A percentile compares a stretch with the other conserved stretches of the same genome.
These are phyloP conservation scores for Colletotrichum phormii DNA, from an alignment of 2,329 filamentous ascomycete species.

Conservation along the genomic window DNA sequence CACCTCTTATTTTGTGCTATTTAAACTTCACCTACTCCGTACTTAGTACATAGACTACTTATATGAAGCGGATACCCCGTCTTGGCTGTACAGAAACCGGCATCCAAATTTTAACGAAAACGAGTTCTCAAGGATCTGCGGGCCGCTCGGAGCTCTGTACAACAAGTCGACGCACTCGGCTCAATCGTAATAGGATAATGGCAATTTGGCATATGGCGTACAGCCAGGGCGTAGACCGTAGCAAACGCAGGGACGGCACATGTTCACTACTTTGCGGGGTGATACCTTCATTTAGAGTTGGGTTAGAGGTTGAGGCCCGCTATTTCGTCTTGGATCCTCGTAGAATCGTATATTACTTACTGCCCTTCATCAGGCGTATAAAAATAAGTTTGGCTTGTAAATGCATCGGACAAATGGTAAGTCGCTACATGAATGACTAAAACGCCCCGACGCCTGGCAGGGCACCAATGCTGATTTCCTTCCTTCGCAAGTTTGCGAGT, in stretches of 20 bases:
- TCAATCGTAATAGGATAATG: background rate
- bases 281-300: background rate
- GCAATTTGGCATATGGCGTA: background rate
- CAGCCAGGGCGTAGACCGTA: background rate
- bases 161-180: background rate
- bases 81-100: background rate
- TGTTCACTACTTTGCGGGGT: background rate
- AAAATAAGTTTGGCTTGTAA: background rate
- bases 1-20: too few relatives aligned
- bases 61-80: background rate
- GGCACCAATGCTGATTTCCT: constrained; percentile 1
- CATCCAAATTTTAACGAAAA: background rate
- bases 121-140: background rate
- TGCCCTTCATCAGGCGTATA: background rate
- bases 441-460: constrained; percentile 31
- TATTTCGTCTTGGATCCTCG: constrained; percentile 14
- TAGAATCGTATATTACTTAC: constrained; percentile 26
- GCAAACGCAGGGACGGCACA: background rate
- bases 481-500: constrained; percentile 4
- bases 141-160: background rate
- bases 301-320: background rate
- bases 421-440: constrained; percentile 27
- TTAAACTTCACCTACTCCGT: too few relatives aligned
- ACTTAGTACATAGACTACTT: too few relatives aligned
- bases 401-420: constrained; percentile 22